Base-by-base conservation (phyloP, 2,329 filamentous ascomycete genomes). In the Clonostachys byssicola region DNA sequence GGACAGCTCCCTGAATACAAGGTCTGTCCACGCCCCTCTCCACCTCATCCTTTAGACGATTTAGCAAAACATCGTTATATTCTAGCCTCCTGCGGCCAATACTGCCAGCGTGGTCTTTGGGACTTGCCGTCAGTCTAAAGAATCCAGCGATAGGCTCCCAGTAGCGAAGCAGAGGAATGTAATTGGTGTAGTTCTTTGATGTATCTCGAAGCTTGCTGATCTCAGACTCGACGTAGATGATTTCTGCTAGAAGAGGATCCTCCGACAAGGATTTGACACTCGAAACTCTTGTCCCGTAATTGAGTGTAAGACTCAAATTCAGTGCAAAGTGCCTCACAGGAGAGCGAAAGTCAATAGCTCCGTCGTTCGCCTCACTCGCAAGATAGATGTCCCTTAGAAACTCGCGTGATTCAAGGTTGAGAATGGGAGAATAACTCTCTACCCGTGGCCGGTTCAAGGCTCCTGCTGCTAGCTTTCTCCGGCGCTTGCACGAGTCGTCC, bases 361-460 rank as follows among this genome's bases (percentile, higher is more conserved):
- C 80, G 3, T 71, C 55, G 8, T 71, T 67, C 4, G 81, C 83
- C 17, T 72, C 66, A 35, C 78, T 70, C 49, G 72, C 75, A 53
- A 83, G 75, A 47, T 84, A 68, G 47, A 85, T 70, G 52, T 86
- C 83, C 47, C 75, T 78, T 60, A 86, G 80, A 44, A 80, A 63
- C 5, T 57, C 60, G 40, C 81, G 43, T 71, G 78, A 74, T 56
- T 86, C 83, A 30, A 85, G 75, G 53, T 86, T 82, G 51, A 86
- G 79, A 54, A 85, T 83, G 0, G 83, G 83, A 72, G 84, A 83
- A 58, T 86, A 86, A 4, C 77, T 82, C 54, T 85, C 80, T 7
- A 83, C 79, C 1, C 81, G 79, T 0, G 82, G 81, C 6, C 78
- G 73, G 60, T 87, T 87, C 41, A 87, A 67, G 0, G 83, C 83